Evolutionary conservation across 1,284 basidiomycete species (phyloP).

Genomic region (Moesziomyces sp.): DNA sequence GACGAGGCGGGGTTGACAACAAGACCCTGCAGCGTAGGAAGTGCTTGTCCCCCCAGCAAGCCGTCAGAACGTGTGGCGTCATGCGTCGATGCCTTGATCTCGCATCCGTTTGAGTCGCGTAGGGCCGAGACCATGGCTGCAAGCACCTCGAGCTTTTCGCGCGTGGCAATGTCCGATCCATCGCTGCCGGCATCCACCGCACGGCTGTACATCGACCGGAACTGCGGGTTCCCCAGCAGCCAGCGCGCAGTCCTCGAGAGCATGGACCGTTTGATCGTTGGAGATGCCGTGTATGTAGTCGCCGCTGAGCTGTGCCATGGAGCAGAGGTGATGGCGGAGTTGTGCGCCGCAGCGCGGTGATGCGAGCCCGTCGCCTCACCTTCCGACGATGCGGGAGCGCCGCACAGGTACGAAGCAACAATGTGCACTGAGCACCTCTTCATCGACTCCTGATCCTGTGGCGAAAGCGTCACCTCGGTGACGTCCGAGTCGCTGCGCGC

Average conservation of each 20-base stretch:
- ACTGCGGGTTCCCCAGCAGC: slow-evolving; percentile 39
- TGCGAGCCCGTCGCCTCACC: too few species aligned
- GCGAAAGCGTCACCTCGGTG: slow-evolving; percentile 4
- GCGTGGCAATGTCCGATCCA: slow-evolving; percentile 3
- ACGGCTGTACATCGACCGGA: slow-evolving; percentile 27
- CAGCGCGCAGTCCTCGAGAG: slow-evolving; percentile 29
- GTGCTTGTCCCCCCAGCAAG: not conserved
- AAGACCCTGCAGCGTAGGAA: slow-evolving; percentile 19
- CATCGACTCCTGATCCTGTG: slow-evolving; percentile 13
- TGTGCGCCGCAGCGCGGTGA: not conserved
- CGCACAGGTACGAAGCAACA: slow-evolving; percentile 16
- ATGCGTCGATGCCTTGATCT: not conserved
- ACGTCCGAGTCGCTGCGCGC: slow-evolving; percentile 15
- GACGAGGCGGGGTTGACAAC: not conserved
- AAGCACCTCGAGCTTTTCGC: slow-evolving; percentile 42
- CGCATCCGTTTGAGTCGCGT: not conserved
- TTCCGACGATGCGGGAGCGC: not conserved
- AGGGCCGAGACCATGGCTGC: slow-evolving; percentile 30
- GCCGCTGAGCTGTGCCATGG: not conserved
- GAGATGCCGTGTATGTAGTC: not conserved
- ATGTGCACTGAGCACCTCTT: slow-evolving; percentile 13
- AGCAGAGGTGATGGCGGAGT: too few species aligned
- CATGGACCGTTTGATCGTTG: slow-evolving; percentile 19
- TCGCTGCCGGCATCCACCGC: not conserved
- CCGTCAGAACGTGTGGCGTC: not conserved